Conservation (phyloP, 1,139 yeast genomes). For the Taiozyma sp. region DNA sequence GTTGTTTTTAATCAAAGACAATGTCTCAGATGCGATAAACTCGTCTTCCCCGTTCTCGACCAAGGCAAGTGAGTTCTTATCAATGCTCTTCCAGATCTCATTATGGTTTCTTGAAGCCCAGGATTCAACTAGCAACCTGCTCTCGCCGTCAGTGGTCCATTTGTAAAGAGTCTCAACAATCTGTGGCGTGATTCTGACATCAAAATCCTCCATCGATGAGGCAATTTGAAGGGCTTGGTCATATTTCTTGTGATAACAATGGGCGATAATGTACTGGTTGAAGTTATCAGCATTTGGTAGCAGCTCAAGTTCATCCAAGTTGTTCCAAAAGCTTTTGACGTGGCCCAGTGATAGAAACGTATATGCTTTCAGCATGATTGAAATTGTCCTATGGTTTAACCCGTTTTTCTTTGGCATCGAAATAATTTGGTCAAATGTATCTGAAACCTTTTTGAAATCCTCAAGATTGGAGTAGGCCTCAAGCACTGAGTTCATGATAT, state of each 20-base stretch:
- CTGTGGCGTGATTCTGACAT: constrained; percentile 44
- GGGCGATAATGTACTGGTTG: constrained; percentile 65
- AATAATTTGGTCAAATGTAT: constrained; percentile 55
- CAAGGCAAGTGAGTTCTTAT: constrained; percentile 9
- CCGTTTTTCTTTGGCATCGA: constrained; percentile 51
- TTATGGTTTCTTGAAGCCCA: constrained; percentile 51
- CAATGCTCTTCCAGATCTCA: constrained; percentile 43
- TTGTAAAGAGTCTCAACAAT: constrained; percentile 55
- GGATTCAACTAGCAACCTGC: constrained; percentile 41
- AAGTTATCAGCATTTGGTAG: constrained; percentile 52
- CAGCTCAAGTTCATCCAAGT: constrained; percentile 44
- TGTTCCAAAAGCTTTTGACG: constrained; percentile 62
- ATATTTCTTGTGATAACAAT: constrained; percentile 64
- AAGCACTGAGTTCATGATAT: constrained; percentile 57
- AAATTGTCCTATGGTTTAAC: constrained; percentile 64
- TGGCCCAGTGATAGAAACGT: constrained; percentile 56
- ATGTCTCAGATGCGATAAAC: background rate
- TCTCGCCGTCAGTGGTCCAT: constrained; percentile 48
- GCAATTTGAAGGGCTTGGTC: constrained; percentile 55
- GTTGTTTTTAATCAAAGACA: background rate
- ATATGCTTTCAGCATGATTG: constrained; percentile 65
- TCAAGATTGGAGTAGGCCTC: constrained; percentile 64
- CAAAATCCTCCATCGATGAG: constrained; percentile 47
- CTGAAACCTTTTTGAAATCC: constrained; percentile 55
- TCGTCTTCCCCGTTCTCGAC: constrained; percentile 1